Conservation (phyloP, 352 stramenopile species). For the Stramenopiles sp. region DNA sequence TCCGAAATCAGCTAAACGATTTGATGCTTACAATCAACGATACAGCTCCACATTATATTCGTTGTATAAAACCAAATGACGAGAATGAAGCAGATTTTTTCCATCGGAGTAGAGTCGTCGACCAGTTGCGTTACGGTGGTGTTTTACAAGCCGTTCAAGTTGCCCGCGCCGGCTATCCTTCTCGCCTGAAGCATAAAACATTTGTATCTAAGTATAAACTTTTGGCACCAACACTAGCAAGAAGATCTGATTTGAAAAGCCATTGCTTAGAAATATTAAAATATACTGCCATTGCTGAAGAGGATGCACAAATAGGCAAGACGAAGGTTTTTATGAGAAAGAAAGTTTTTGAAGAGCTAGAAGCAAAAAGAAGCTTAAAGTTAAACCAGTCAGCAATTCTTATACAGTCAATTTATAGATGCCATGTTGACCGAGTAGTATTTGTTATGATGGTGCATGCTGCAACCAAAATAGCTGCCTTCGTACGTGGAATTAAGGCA, state of each 20-base stretch:
- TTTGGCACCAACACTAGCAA: constrained; percentile 14
- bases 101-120: constrained; percentile 71
- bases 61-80: constrained; percentile 96
- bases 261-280: background rate
- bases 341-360: background rate
- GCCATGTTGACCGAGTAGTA: background rate
- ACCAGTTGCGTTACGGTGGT: constrained; percentile 88
- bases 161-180: constrained; percentile 78
- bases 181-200: constrained; percentile 66
- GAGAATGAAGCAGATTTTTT: constrained; percentile 66
- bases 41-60: constrained; percentile 90
- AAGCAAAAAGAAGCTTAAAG: background rate
- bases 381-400: background rate
- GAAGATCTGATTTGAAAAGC: background rate
- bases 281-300: background rate
- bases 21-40: constrained; percentile 75
- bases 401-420: background rate
- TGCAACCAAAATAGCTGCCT: background rate
- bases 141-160: constrained; percentile 86
- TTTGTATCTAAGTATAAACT: constrained; percentile 44
- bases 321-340: constrained; percentile 8
- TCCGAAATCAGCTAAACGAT: constrained; percentile 68
- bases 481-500: background rate
- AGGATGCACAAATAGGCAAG: constrained; percentile 3
- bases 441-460: background rate